Conservation (phyloP, 192 early-diverging fungal species). For the Coemansia sp. region DNA sequence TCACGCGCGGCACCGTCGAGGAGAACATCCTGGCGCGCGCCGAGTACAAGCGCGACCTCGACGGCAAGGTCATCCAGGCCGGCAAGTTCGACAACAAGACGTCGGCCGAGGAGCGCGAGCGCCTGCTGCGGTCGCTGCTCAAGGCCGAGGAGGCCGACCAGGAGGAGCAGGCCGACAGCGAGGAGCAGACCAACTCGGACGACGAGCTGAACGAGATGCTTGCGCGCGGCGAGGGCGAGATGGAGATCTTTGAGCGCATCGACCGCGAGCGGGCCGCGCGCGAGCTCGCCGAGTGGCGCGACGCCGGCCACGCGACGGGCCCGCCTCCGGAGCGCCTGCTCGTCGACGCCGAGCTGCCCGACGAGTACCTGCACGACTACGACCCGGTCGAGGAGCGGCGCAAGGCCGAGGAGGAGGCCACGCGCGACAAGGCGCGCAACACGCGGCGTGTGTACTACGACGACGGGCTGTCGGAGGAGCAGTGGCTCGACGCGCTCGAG, state of each 20-base stretch:
- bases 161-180: constrained; percentile 59
- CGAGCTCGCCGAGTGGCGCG: constrained; percentile 55
- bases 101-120: constrained; percentile 89
- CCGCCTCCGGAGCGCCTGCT: constrained; percentile 75
- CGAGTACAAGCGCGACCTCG: constrained; percentile 94
- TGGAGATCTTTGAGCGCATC: constrained; percentile 50
- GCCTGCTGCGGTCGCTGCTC: constrained; percentile 78
- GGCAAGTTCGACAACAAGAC: constrained; percentile 99
- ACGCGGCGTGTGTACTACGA: constrained; percentile 79
- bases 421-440: constrained; percentile 71
- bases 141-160: constrained; percentile 80
- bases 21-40: constrained; percentile 90
- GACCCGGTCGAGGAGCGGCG: constrained; percentile 53
- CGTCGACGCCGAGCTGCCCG: constrained; percentile 81
- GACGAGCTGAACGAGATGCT: constrained; percentile 93
- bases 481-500: constrained; percentile 79
- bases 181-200: constrained; percentile 73
- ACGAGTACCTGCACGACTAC: constrained; percentile 67
- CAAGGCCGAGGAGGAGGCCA: constrained; percentile 51
- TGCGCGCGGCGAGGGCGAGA: constrained; percentile 80
- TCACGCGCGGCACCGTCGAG: constrained; percentile 89
- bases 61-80: constrained; percentile 98
- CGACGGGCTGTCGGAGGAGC: constrained; percentile 91
- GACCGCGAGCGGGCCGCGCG: constrained; percentile 53
- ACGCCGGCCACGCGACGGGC: constrained; percentile 52